A percentile compares a stretch with the other conserved stretches of the same genome.
Evolutionary conservation across 768 basidiomycete species (phyloP).

Genomic region (Podaxis rugospora): DNA sequence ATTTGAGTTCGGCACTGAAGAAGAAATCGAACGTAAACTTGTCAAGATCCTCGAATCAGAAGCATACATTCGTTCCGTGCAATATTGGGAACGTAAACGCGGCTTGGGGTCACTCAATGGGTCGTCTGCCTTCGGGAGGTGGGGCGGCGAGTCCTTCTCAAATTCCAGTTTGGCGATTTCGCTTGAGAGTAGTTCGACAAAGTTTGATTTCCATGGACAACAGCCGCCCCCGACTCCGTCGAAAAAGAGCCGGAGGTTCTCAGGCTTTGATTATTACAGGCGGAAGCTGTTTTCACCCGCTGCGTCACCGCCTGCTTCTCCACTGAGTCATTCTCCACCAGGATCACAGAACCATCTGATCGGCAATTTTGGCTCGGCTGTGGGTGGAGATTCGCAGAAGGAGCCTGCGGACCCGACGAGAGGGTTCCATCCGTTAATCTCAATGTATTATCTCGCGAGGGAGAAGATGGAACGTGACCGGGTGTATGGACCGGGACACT

Average conservation of each 20-base stretch:
- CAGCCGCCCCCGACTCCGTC: conserved; percentile 33
- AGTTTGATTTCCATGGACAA: conserved; percentile 30
- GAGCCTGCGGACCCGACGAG: conserved; percentile 76
- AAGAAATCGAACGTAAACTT: conserved; percentile 78
- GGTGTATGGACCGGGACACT: conserved; percentile 91
- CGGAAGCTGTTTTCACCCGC: conserved; percentile 80
- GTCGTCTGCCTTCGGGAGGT: conserved; percentile 35
- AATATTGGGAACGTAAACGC: conserved; percentile 75
- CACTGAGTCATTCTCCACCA: conserved; percentile 50
- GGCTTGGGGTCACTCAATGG: conserved; percentile 30
- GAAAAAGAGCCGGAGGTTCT: conserved; percentile 82
- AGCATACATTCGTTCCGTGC: conserved; percentile 65
- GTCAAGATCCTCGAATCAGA: conserved; percentile 74
- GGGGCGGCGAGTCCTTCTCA: conserved; percentile 42
- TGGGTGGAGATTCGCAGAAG: conserved; percentile 38
- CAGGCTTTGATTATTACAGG: conserved; percentile 91
- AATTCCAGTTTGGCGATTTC: conserved; percentile 70
- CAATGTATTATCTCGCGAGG: conserved; percentile 93
- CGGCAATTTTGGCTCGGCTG: conserved; percentile 26
- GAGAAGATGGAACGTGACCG: conserved; percentile 95
- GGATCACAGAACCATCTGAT: conserved; percentile 54
- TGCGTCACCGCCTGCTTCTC: conserved; percentile 37
- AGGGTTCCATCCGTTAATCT: conserved; percentile 92
- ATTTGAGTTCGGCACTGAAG: conserved; percentile 91
- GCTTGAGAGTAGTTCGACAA: conserved; percentile 43